phyloP scores from a whole-genome alignment of 2,329 filamentous ascomycete genomes.

The Didymella exigua region DNA sequence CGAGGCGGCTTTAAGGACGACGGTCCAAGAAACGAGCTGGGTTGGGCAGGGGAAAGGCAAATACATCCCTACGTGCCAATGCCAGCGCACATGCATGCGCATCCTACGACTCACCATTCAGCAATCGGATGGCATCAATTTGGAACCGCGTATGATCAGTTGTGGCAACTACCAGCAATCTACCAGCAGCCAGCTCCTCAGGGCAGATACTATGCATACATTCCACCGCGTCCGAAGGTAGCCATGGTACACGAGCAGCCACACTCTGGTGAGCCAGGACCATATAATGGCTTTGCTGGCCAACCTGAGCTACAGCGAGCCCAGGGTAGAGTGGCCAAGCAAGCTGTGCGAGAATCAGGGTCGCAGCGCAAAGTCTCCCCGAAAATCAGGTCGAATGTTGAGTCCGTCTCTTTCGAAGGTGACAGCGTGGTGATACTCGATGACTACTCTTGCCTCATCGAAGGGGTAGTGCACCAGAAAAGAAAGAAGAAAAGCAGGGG shows the following conservation, averaged over 20 bases:
- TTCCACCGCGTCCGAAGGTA: not conserved
- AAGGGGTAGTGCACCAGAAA: conserved; percentile 12
- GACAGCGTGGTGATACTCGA: conserved; percentile 34
- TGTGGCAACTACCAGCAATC: not conserved
- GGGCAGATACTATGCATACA: not conserved
- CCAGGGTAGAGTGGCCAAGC: not conserved
- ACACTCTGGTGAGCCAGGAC: not conserved
- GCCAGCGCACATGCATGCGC: not conserved
- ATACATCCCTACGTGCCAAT: not conserved
- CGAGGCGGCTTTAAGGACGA: not conserved
- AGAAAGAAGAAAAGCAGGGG: not conserved
- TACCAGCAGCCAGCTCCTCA: not conserved
- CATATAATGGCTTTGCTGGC: not conserved
- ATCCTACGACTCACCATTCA: not conserved
- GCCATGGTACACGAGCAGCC: not conserved
- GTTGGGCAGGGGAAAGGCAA: not conserved
- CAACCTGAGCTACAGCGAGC: no score
- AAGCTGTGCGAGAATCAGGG: not conserved
- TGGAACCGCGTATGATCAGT: not conserved
- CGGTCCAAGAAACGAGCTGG: not conserved
- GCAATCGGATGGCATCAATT: not conserved
- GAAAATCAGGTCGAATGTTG: not conserved
- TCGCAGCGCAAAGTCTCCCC: not conserved
- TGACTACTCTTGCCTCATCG: conserved; percentile 26
- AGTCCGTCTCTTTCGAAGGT: not conserved